A percentile compares a stretch with the other conserved stretches of the same genome.
phyloP scores from a whole-genome alignment of 371 early-diverging fungal species.

The Lichtheimia ramosa region DNA sequence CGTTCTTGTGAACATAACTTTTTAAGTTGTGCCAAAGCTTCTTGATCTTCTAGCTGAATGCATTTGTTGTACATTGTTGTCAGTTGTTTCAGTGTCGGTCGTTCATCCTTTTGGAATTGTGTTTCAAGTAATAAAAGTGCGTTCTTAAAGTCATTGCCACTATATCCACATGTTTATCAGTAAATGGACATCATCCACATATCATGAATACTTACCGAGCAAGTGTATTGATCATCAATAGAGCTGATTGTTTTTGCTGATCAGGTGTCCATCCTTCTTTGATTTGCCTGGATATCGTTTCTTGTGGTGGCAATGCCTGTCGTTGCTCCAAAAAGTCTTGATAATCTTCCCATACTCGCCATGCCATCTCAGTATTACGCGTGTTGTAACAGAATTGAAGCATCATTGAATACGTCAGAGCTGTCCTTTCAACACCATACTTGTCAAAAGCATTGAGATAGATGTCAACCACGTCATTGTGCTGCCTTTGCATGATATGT shows the following conservation, averaged over 20 bases:
- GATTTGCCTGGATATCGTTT: slow-evolving; percentile 11
- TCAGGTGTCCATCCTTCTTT: slow-evolving; percentile 40
- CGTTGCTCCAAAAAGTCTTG: slow-evolving; percentile 43
- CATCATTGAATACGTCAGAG: slow-evolving; percentile 57
- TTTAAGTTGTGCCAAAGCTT: slow-evolving; percentile 35
- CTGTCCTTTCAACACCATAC: slow-evolving; percentile 45
- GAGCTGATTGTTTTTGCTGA: slow-evolving; percentile 31
- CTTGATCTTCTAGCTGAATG: slow-evolving; percentile 54
- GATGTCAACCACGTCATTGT: slow-evolving; percentile 40
- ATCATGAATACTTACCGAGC: slow-evolving; percentile 26
- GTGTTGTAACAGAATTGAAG: slow-evolving; percentile 50
- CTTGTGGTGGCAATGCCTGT: slow-evolving; percentile 20
- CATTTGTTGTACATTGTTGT: slow-evolving; percentile 53
- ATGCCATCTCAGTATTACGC: slow-evolving; percentile 44
- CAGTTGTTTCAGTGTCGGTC: slow-evolving; percentile 45
- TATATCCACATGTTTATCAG: slow-evolving; percentile 1
- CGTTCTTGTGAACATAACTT: slow-evolving; percentile 31
- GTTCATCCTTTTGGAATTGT: slow-evolving; percentile 25
- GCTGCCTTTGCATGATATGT: slow-evolving; percentile 57
- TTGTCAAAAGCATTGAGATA: slow-evolving; percentile 48
- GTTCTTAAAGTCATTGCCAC: slow-evolving; percentile 30
- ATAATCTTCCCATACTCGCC: slow-evolving; percentile 60
- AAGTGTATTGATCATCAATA: slow-evolving; percentile 43
- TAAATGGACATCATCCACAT: not conserved
- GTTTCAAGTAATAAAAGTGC: slow-evolving; percentile 30